Conservation (phyloP, 2,329 filamentous ascomycete species). For the Neonectria sp. region DNA sequence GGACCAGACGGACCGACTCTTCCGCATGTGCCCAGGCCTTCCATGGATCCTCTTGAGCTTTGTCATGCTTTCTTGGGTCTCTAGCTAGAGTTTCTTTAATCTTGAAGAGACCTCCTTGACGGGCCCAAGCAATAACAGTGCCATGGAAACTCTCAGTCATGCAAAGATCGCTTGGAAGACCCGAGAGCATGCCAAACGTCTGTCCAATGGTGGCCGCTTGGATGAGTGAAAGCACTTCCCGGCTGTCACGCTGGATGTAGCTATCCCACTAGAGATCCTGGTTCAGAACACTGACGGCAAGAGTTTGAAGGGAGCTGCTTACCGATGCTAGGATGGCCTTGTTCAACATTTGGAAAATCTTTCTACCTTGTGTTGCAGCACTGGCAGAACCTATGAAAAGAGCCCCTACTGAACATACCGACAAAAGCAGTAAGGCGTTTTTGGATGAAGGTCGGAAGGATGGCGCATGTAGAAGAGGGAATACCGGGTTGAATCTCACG, state of each 20-base stretch:
- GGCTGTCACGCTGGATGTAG: constrained; percentile 8
- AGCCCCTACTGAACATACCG: constrained; percentile 55
- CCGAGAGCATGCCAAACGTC: constrained; percentile 36
- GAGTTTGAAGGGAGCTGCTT: not conserved
- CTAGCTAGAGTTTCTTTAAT: not conserved
- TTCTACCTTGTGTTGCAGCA: constrained; percentile 45
- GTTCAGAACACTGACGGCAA: not conserved
- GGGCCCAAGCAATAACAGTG: constrained; percentile 35
- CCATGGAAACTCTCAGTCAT: constrained; percentile 34
- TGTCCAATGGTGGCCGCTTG: constrained; percentile 30
- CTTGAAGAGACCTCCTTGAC: constrained; percentile 28
- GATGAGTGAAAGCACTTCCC: constrained; percentile 21
- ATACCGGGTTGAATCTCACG: constrained; percentile 39
- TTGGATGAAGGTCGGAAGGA: constrained; percentile 42
- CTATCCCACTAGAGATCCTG: constrained; percentile 2
- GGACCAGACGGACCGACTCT: constrained; percentile 7
- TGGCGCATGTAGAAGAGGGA: constrained; percentile 37
- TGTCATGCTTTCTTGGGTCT: not conserved
- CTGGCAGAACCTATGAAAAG: constrained; percentile 52
- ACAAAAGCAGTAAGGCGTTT: constrained; percentile 52
- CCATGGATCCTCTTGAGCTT: constrained; percentile 1
- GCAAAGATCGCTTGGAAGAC: constrained; percentile 24
- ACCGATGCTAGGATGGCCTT: constrained; percentile 36
- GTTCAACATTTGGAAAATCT: constrained; percentile 32
- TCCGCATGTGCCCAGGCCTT: constrained; percentile 14